Base-by-base conservation (phyloP, 2,329 filamentous ascomycete species). In the Scytalidium sp. region DNA sequence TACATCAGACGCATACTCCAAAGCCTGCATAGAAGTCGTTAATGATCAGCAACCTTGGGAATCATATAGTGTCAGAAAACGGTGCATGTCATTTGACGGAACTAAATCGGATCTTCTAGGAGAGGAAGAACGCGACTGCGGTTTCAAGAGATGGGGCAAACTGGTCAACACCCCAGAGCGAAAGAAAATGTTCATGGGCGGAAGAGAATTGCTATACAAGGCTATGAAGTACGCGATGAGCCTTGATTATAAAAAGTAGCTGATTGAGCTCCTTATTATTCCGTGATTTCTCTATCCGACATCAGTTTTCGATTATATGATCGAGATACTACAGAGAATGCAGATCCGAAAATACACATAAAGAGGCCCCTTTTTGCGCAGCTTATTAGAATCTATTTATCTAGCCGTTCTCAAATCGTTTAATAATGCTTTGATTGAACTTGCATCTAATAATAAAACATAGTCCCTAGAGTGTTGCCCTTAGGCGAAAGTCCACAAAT, bases 41-140 rank as follows among this genome's bases (percentile, higher is more conserved):
- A 27, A 44, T 19, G 42, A 21, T 29, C 19, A 44, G 42, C 42
- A 25, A 17, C 42, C 42, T 19, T 44, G 42, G 42, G 22, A 44
- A 29, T 19, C 19, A 19, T 44, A 44, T 21, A 15, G 42, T 21
- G 19, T 44, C 25, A n/a, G 32, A 9, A 36, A n/a, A 15, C 5
- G 32, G 7, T 36, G 32, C 32, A 36, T 36, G 32, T 36, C 32
- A 4, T 36, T 36, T 36, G 32, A 36, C 15, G 32, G 32, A n/a
- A 36, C 13, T 8, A 36, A 36, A 5, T 15, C 32, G 17, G 11
- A n/a, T 4, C 13, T 36, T 15, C 11, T 36, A n/a, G 5, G 11
- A 15, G 6, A 36, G 32, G 15, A 36, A 36, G 32, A 36, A n/a
- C 5, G 32, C 5, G 32, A 36, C 13, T 36, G 32, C 17, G 32